Base-by-base conservation (phyloP, 257 asterid genomes). In the Dorcoceras hygrometricum region DNA sequence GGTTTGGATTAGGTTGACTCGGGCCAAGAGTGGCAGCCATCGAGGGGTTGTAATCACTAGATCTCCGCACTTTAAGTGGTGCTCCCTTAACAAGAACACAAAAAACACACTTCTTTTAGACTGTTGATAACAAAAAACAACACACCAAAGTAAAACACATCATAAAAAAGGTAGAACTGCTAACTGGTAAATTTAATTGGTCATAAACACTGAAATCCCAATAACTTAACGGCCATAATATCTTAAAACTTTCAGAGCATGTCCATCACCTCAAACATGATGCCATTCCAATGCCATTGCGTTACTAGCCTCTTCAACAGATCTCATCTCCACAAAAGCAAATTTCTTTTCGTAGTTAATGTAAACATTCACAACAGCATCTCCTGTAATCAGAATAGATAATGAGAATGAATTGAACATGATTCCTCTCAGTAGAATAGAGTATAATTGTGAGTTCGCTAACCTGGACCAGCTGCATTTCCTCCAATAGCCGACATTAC, bases 281-380 rank as follows among this genome's bases (percentile, higher is more conserved):
- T 79, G 57, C 94, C 94, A 82, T 86, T n/a, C 94, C 63, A 86
- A 84, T 48, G 94, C 90, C 94, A 86, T 86, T 23, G 90, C 94
- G 8, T 86, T 86, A 63, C 94, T 86, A 65, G 94, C 94, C 79
- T 86, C 94, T 79, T 86, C 94, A 19, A 86, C 90, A 14, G 90
- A 81, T 78, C 94, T 82, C 94, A 86, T 86, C 82, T 86, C 94
- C 78, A 86, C 94, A 77, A 86, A 86, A 24, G 94, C 94, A 79
- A 86, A 86, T 74, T 86, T 86, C 80, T 86, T 86, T 75, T 86
- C 94, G 71, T 86, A 86, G 75, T 86, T 86, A 66, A 83, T 83
- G 75, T 83, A 83, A 53, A 83, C 89, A 78, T 83, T 83, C 65
- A 83, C 77, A 18, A 83, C 89, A 67, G 89, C 84, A 74, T 83